Conservation (phyloP, 805 yeast genomes). For the Saccharomycopsis fodiens region DNA sequence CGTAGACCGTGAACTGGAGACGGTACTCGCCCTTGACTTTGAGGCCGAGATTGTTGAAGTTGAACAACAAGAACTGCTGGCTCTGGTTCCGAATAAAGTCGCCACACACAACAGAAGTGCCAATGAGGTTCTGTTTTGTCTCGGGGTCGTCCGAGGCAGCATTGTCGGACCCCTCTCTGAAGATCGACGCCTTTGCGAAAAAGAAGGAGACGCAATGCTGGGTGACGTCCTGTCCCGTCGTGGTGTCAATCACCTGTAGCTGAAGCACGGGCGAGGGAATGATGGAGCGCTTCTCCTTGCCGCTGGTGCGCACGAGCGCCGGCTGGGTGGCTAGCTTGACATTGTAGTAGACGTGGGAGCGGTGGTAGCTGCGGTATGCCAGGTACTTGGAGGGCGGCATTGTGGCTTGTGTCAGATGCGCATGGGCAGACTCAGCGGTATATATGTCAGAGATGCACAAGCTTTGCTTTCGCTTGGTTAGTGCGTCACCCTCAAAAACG, state of each 20-base stretch:
- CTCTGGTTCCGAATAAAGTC: conserved; percentile 9
- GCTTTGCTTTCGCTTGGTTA: too few relatives aligned
- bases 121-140: conserved; percentile 4
- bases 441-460: too few relatives aligned
- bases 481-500: too few relatives aligned
- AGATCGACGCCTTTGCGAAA: conserved; percentile 10
- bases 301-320: conserved; percentile 9
- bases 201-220: conserved; percentile 3
- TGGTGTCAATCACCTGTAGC: conserved; percentile 8
- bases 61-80: conserved; percentile 9
- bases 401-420: neutral
- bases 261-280: conserved; percentile 17
- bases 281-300: conserved; percentile 14
- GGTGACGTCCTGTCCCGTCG: conserved; percentile 7
- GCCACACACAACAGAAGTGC: conserved; percentile 13
- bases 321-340: conserved; percentile 13
- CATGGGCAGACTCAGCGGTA: too few relatives aligned
- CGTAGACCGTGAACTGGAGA: conserved; percentile 13
- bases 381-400: neutral
- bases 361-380: neutral
- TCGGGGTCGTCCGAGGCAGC: neutral
- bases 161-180: neutral
- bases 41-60: conserved; percentile 14
- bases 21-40: conserved; percentile 13
- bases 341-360: conserved; percentile 4